A percentile compares a stretch with the other conserved stretches of the same genome.
These are phyloP conservation scores for Citrus australasica DNA, from an alignment of 345 rosid genomes.

Conservation along the genomic window DNA sequence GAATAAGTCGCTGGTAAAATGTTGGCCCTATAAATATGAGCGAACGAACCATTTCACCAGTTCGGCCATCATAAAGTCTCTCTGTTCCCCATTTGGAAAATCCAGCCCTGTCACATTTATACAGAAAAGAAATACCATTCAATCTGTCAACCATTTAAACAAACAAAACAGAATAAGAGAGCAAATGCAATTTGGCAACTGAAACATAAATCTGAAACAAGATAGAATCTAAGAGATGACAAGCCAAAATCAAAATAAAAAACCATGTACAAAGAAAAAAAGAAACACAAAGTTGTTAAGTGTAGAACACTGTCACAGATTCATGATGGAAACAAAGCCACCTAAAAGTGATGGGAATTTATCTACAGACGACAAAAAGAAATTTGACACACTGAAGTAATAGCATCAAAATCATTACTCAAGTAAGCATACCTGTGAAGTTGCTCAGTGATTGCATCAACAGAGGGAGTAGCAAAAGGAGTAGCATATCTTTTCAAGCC, in stretches of 20 bases:
- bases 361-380: not conserved
- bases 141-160: not conserved
- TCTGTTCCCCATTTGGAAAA: slow-evolving; percentile 89
- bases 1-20: slow-evolving; percentile 83
- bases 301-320: not conserved
- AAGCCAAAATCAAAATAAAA: not conserved
- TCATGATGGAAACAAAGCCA: not conserved
- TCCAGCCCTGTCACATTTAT: slow-evolving; percentile 59
- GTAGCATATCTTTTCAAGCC: slow-evolving; percentile 66
- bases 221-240: not conserved
- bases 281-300: not conserved
- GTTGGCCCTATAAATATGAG: slow-evolving; percentile 90
- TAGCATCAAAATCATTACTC: not conserved
- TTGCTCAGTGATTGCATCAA: slow-evolving; percentile 74
- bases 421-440: slow-evolving; percentile 64
- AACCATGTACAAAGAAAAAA: not conserved
- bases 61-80: slow-evolving; percentile 76
- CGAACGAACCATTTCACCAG: slow-evolving; percentile 71
- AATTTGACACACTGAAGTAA: not conserved
- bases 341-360: not conserved
- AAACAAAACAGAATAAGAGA: not conserved
- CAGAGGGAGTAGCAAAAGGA: slow-evolving; percentile 76
- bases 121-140: not conserved
- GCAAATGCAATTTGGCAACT: not conserved
- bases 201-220: not conserved